phyloP scores from a whole-genome alignment of 2,329 filamentous ascomycete species.

The Phoma sp. region DNA sequence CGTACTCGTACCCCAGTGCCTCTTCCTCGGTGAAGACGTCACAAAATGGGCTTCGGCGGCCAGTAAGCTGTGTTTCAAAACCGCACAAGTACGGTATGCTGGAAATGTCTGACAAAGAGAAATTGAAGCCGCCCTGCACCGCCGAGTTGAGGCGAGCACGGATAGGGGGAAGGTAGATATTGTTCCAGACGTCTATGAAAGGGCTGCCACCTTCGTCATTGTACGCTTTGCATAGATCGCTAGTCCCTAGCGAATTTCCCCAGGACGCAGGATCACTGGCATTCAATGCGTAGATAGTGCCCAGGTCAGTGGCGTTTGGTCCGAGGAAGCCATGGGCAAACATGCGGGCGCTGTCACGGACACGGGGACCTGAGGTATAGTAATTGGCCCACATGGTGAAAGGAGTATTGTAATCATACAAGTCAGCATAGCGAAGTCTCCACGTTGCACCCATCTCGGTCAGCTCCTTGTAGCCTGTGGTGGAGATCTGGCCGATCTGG shows the following conservation, averaged over 20 bases:
- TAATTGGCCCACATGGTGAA: slow-evolving; percentile 71
- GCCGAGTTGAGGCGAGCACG: slow-evolving; percentile 60
- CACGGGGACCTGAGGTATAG: slow-evolving; percentile 60
- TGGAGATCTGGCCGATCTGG: slow-evolving; percentile 65
- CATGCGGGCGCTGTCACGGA: slow-evolving; percentile 66
- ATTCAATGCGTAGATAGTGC: slow-evolving; percentile 65
- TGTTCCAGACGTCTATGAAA: slow-evolving; percentile 56
- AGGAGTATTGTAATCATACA: slow-evolving; percentile 56
- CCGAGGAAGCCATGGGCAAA: slow-evolving; percentile 69
- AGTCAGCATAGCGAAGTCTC: slow-evolving; percentile 52
- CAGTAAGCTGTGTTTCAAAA: slow-evolving; percentile 72
- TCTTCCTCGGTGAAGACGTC: slow-evolving; percentile 67
- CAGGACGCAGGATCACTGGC: slow-evolving; percentile 60
- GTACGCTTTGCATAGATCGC: slow-evolving; percentile 68
- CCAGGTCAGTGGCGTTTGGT: slow-evolving; percentile 58
- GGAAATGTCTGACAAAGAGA: slow-evolving; percentile 60
- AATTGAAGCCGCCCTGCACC: slow-evolving; percentile 61
- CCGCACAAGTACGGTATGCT: slow-evolving; percentile 73
- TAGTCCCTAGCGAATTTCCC: slow-evolving; percentile 68
- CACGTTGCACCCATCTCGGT: slow-evolving; percentile 62
- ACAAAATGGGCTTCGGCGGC: slow-evolving; percentile 66
- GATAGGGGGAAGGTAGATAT: slow-evolving; percentile 61
- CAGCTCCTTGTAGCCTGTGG: slow-evolving; percentile 68
- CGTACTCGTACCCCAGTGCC: slow-evolving; percentile 68
- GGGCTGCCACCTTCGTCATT: slow-evolving; percentile 59